These are phyloP conservation scores for Moesziomyces antarcticus DNA, from an alignment of 1,284 basidiomycete species.

Conservation along the genomic window DNA sequence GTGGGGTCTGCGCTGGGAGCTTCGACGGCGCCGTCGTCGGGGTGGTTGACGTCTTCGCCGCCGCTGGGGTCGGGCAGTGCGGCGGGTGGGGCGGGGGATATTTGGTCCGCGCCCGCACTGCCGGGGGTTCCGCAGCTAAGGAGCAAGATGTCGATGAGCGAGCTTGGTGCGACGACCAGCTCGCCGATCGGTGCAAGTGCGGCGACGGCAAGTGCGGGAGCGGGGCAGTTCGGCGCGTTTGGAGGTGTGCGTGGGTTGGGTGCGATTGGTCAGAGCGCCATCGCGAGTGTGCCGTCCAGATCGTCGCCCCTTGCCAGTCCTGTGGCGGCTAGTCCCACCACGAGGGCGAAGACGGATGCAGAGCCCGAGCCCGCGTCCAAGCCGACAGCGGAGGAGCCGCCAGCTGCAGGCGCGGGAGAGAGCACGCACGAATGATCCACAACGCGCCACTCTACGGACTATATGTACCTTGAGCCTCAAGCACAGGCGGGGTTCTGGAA, in stretches of 20 bases:
- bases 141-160: constrained; percentile 20
- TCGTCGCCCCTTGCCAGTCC: constrained; percentile 5
- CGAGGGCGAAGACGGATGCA: background rate
- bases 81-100: constrained; percentile 16
- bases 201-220: background rate
- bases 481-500: no score
- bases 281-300: background rate
- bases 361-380: no score
- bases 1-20: background rate
- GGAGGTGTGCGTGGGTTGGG: constrained; percentile 16
- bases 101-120: constrained; percentile 38
- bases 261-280: constrained; percentile 21
- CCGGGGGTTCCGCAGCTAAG: constrained; percentile 25
- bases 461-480: no score
- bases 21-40: background rate
- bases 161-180: constrained; percentile 7
- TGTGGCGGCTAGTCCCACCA: background rate
- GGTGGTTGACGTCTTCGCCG: constrained; percentile 40
- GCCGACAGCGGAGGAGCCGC: no score
- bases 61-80: constrained; percentile 17
- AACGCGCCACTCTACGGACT: no score
- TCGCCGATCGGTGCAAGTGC: constrained; percentile 1
- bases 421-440: no score
- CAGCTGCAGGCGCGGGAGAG: no score
- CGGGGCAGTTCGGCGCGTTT: constrained; percentile 14